phyloP scores from a whole-genome alignment of 1,139 yeast genomes.

The Tardiomyces digboiensis region DNA sequence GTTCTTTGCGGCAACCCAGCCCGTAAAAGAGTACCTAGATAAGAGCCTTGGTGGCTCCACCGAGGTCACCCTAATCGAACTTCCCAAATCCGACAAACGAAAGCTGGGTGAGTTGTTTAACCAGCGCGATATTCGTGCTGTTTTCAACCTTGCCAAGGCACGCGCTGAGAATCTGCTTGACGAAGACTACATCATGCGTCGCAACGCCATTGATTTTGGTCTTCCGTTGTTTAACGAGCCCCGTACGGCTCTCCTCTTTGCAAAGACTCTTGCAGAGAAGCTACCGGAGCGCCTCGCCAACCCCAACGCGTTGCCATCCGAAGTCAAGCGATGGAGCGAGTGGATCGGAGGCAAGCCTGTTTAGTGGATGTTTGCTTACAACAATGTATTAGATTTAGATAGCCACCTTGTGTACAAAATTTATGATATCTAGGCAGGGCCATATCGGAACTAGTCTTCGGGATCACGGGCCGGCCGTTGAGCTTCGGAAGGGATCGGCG shows the following conservation, averaged over 20 bases:
- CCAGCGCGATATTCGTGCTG: constrained; percentile 71
- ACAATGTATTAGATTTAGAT: no score
- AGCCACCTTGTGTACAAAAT: no score
- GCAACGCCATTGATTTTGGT: constrained; percentile 97
- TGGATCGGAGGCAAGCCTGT: constrained; percentile 90
- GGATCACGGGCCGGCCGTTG: no score
- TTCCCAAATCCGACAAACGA: constrained; percentile 91
- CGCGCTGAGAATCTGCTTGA: constrained; percentile 81
- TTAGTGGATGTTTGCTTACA: no score
- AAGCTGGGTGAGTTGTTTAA: constrained; percentile 90
- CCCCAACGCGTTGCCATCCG: constrained; percentile 51
- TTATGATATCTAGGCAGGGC: no score
- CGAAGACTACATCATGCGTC: constrained; percentile 94
- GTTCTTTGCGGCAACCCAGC: constrained; percentile 65
- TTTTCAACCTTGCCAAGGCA: constrained; percentile 82
- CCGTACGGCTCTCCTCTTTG: constrained; percentile 79
- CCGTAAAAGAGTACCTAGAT: constrained; percentile 58
- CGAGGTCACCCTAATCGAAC: constrained; percentile 57
- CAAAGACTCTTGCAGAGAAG: constrained; percentile 70
- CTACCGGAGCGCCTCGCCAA: constrained; percentile 38
- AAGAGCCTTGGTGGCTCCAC: constrained; percentile 37
- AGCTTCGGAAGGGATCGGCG: no score
- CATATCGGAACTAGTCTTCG: no score
- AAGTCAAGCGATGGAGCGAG: constrained; percentile 95
- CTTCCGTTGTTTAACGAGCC: constrained; percentile 97